Base-by-base conservation (phyloP, 495 filamentous ascomycete genomes). In the Podospora appendiculata region DNA sequence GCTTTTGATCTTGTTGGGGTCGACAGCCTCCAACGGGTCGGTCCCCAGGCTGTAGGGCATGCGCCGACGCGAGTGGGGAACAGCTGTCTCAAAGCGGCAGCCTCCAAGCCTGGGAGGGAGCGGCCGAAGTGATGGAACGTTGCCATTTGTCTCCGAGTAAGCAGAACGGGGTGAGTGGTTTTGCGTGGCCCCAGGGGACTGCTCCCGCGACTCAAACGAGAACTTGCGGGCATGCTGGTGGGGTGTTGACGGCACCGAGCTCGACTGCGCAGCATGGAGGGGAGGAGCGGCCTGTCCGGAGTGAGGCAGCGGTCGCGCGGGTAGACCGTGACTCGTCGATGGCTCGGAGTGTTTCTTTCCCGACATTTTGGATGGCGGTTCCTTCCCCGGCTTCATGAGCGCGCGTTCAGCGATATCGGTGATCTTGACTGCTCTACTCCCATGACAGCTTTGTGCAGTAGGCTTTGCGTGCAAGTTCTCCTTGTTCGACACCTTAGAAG, bases 181-280 rank as follows among this genome's bases (percentile, higher is more conserved):
- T 53, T 75, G 70, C 3, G 79, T 82, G 50, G 82, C 82, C 58
- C 75, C 83, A 32, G 92, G 92, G 5, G 92, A 96, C 11, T 88
- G 92, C 45, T 93, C 90, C 50, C 90, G 79, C 18, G 89, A 92
- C 63, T 84, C 82, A 54, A 88, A 90, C 14, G 87, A 87, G 60
- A 89, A 84, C 58, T 89, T 86, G 57, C 89, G 82, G 58, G 90
- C 79, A 65, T 88, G 85, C 63, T 96, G 90, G 54, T 89, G 90
- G 5, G 93, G 93, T 1, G 93, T 98, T 5, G 93, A 95, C 0
- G 93, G 93, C 17, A 98, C 84, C 14, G 93, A 97, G 62, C 78
- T 95, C 10, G 93, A 95, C 52, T 94, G 90, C 36, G 85, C 75
- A 12, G 81, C 45, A 11, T 56, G 53, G 35, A 52, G 46, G 11